Percentiles rank a stretch among this genome's conserved stretches.
Evolutionary conservation across 768 basidiomycete genomes (phyloP).

Genomic region (Crassisporium funariophilum): DNA sequence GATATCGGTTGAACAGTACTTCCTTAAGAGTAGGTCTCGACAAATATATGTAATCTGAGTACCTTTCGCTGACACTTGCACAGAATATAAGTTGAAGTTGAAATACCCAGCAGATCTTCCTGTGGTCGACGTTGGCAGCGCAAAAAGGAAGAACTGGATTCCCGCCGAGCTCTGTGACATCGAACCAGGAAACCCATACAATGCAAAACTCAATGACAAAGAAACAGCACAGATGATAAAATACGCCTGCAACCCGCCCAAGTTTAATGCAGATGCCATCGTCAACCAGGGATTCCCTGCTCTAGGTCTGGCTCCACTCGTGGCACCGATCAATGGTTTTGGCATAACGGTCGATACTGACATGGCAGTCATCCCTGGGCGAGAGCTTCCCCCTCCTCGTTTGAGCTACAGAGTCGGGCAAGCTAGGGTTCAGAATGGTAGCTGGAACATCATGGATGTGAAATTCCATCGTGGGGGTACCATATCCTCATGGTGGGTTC

Average conservation of each 20-base stretch:
- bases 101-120: constrained; percentile 49
- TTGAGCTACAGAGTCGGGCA: constrained; percentile 55
- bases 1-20: constrained; percentile 66
- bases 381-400: constrained; percentile 61
- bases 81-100: constrained; percentile 61
- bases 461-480: constrained; percentile 61
- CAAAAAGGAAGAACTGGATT: constrained; percentile 38
- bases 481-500: constrained; percentile 64
- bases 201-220: constrained; percentile 57
- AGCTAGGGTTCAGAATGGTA: constrained; percentile 53
- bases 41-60: neutral
- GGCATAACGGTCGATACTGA: constrained; percentile 53
- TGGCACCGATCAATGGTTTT: constrained; percentile 50
- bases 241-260: constrained; percentile 65
- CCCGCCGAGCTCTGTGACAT: constrained; percentile 78
- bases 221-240: constrained; percentile 75
- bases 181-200: constrained; percentile 55
- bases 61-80: neutral
- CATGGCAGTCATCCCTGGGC: constrained; percentile 67
- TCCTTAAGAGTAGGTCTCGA: constrained; percentile 56
- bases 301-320: constrained; percentile 48
- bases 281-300: constrained; percentile 55
- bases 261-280: constrained; percentile 59
- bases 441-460: constrained; percentile 78
- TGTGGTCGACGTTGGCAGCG: constrained; percentile 48